Percentiles rank a stretch among this genome's conserved stretches.
Conservation (phyloP, 371 early-diverging fungal species). For the Parasitella parasitica region DNA sequence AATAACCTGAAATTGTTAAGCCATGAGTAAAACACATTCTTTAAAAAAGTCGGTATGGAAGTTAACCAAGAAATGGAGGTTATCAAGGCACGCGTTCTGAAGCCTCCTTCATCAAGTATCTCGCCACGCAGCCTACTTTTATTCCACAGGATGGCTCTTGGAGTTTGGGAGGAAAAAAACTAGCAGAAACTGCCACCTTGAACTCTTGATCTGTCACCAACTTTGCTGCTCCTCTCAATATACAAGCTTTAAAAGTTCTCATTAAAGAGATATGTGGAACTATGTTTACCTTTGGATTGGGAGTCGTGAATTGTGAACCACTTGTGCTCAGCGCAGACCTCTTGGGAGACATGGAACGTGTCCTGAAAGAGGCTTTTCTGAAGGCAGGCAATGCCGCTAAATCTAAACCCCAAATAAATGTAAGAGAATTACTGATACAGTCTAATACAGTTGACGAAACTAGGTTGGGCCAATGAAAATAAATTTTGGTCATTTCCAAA, state of each 20-base stretch:
- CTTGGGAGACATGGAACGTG: conserved; percentile 59
- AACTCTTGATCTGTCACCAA: conserved; percentile 82
- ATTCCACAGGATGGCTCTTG: conserved; percentile 83
- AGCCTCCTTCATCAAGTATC: conserved; percentile 60
- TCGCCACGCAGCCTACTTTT: conserved; percentile 64
- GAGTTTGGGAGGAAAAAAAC: conserved; percentile 88
- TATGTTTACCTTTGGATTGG: too few species aligned
- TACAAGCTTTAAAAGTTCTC: too few species aligned
- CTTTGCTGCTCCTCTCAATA: conserved; percentile 46
- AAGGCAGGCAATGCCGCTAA: conserved; percentile 70
- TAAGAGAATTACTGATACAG: too few species aligned
- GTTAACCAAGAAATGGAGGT: conserved; percentile 61
- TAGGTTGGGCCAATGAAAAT: too few species aligned
- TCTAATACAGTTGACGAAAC: too few species aligned
- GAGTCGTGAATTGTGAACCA: conserved; percentile 48
- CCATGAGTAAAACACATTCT: conserved; percentile 56
- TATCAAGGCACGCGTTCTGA: conserved; percentile 72
- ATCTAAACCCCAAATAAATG: conserved; percentile 70
- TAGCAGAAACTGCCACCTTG: conserved; percentile 71
- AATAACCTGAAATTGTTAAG: conserved; percentile 60
- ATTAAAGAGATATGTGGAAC: conserved; percentile 50
- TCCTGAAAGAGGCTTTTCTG: conserved; percentile 70
- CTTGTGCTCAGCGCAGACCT: conserved; percentile 74
- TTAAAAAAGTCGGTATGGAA: conserved; percentile 68
- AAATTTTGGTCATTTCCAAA: too few species aligned